These are phyloP conservation scores for Nigrospora sphaerica DNA, from an alignment of 2,329 filamentous ascomycete species.

Conservation along the genomic window DNA sequence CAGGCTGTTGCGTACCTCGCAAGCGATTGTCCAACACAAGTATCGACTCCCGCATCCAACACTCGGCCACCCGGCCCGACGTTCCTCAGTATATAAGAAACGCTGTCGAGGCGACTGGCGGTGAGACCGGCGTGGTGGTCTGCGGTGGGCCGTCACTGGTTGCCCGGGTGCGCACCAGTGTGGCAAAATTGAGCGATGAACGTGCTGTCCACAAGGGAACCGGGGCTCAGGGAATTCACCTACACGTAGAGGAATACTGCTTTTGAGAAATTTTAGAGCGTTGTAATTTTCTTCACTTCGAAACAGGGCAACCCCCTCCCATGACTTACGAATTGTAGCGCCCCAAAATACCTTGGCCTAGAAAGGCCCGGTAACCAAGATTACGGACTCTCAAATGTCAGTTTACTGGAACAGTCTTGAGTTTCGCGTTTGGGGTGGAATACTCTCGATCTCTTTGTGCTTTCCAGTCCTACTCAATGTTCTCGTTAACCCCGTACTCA, in stretches of 20 bases:
- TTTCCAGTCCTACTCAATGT: no score
- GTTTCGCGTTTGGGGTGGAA: no score
- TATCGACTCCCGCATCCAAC: slow-evolving; percentile 32
- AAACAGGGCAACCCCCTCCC: no score
- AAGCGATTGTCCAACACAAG: slow-evolving; percentile 16
- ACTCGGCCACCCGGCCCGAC: slow-evolving; percentile 41
- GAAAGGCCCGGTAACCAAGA: no score
- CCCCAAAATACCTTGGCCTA: no score
- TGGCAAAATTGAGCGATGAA: slow-evolving; percentile 51
- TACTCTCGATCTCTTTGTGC: no score
- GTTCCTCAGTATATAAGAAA: slow-evolving; percentile 42
- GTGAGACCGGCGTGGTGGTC: slow-evolving; percentile 54
- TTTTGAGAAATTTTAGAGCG: slow-evolving; percentile 25
- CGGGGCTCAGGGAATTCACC: slow-evolving; percentile 53
- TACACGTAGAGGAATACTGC: slow-evolving; percentile 55
- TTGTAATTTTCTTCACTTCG: background rate
- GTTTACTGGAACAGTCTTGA: no score
- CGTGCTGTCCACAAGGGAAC: slow-evolving; percentile 58
- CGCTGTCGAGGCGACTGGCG: slow-evolving; percentile 49
- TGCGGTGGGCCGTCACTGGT: slow-evolving; percentile 52
- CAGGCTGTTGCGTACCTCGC: slow-evolving; percentile 3
- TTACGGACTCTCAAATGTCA: no score
- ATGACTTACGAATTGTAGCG: no score
- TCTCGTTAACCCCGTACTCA: no score
- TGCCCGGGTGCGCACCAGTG: slow-evolving; percentile 44